phyloP scores from a whole-genome alignment of 1,284 basidiomycete species.

The Rhodotorula sp. region DNA sequence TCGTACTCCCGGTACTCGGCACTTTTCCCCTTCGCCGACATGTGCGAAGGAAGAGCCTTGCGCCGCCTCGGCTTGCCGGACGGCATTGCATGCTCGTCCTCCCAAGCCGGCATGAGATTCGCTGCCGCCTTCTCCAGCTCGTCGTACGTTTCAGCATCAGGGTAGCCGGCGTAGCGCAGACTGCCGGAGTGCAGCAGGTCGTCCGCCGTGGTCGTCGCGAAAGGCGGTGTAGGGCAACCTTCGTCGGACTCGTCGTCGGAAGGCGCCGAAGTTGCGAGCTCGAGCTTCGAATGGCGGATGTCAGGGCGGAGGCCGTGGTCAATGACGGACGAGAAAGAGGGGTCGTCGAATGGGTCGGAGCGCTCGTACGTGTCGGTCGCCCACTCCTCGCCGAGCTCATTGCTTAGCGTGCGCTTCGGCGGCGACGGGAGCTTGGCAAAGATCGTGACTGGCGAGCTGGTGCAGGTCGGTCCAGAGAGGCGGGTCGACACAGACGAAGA shows the following conservation, averaged over 20 bases:
- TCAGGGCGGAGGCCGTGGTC: neutral
- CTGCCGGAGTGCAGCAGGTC: constrained; percentile 17
- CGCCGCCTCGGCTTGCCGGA: neutral
- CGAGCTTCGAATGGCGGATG: neutral
- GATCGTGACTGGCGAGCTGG: neutral
- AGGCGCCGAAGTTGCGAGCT: neutral
- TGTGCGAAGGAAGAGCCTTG: too few relatives aligned
- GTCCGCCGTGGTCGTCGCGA: constrained; percentile 8
- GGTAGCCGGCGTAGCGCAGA: constrained; percentile 1
- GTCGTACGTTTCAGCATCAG: constrained; percentile 35
- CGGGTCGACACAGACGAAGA: constrained; percentile 3
- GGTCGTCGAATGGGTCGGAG: neutral
- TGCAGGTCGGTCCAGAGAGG: neutral
- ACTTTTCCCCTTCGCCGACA: too few relatives aligned
- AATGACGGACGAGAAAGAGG: neutral
- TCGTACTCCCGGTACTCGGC: too few relatives aligned
- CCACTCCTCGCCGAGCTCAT: constrained; percentile 57
- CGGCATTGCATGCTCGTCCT: constrained; percentile 19
- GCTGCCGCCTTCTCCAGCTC: constrained; percentile 17
- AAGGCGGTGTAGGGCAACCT: neutral
- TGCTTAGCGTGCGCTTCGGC: constrained; percentile 55
- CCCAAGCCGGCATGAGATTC: constrained; percentile 32
- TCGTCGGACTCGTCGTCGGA: neutral
- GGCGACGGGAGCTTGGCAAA: neutral
- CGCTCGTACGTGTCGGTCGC: constrained; percentile 44